Evolutionary conservation across 179 eudicot genomes (phyloP).

Genomic region (Silene vulgaris): DNA sequence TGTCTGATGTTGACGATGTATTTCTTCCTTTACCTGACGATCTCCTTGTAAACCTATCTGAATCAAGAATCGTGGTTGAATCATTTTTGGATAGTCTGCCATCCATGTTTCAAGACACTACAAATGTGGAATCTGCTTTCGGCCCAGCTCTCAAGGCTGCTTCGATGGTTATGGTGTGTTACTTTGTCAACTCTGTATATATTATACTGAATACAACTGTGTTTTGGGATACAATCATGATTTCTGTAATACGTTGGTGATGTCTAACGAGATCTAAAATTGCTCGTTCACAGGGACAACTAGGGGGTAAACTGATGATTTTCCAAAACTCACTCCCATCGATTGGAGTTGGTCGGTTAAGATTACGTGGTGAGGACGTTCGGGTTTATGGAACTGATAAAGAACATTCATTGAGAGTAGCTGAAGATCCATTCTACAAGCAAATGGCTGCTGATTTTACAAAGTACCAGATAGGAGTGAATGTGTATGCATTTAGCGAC

Average conservation of each 20-base stretch:
- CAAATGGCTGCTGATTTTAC: conserved; percentile 99
- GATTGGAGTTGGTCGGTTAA: conserved; percentile 83
- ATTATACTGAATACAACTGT: neutral
- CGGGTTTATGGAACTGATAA: conserved; percentile 92
- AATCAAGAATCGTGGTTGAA: conserved; percentile 86
- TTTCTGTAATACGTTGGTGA: neutral
- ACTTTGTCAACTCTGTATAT: conserved; percentile 9
- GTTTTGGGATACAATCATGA: neutral
- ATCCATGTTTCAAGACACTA: conserved; percentile 75
- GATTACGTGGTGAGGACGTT: conserved; percentile 82
- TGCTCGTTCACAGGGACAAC: conserved; percentile 57
- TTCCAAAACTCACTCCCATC: conserved; percentile 92
- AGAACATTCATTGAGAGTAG: conserved; percentile 68
- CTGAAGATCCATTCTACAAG: conserved; percentile 97
- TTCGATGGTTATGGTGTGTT: conserved; percentile 81
- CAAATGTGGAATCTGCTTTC: conserved; percentile 94
- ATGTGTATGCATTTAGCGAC: conserved; percentile 91
- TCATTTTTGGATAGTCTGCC: conserved; percentile 90
- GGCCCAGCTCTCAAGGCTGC: conserved; percentile 99
- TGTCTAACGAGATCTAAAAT: conserved; percentile 7
- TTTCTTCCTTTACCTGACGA: conserved; percentile 97
- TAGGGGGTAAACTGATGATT: conserved; percentile 93
- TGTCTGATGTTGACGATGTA: conserved; percentile 89
- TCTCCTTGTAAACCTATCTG: conserved; percentile 96
- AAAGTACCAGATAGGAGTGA: conserved; percentile 83